Percentiles rank a stretch among this genome's conserved stretches.
Conservation (phyloP, 2,329 filamentous ascomycete genomes). For the Nigrograna mackinnonii region DNA sequence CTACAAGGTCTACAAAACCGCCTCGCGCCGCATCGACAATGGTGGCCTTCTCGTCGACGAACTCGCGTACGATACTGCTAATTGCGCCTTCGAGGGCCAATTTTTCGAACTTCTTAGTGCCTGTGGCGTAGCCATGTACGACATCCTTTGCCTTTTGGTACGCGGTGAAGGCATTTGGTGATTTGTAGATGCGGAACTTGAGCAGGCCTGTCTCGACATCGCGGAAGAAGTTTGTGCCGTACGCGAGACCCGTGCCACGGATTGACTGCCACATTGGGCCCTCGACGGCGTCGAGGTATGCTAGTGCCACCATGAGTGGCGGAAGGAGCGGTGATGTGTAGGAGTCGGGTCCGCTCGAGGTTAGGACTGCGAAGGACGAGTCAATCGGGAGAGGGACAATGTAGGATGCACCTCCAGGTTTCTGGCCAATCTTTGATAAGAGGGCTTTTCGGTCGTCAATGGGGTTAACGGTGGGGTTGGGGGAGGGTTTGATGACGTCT, state of each 20-base stretch:
- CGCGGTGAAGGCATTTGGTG: conserved; percentile 85
- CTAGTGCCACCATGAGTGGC: conserved; percentile 82
- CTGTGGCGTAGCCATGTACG: conserved; percentile 74
- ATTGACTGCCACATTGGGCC: conserved; percentile 94
- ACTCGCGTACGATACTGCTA: conserved; percentile 81
- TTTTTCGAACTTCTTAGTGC: conserved; percentile 72
- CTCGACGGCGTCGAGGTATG: conserved; percentile 91
- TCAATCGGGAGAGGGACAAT: conserved; percentile 93
- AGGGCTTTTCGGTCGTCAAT: conserved; percentile 71
- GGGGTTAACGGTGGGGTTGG: conserved; percentile 63
- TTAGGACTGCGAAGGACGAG: conserved; percentile 83
- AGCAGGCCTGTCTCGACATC: conserved; percentile 79
- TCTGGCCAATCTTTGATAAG: conserved; percentile 75
- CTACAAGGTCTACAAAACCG: conserved; percentile 81
- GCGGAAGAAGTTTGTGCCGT: conserved; percentile 79
- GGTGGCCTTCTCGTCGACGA: conserved; percentile 87
- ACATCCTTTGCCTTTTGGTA: conserved; percentile 76
- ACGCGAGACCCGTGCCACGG: conserved; percentile 90
- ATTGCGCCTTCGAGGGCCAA: conserved; percentile 88
- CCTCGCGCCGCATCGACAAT: conserved; percentile 80
- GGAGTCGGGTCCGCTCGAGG: conserved; percentile 72
- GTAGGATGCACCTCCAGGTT: conserved; percentile 74
- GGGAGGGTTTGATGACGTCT: conserved; percentile 53
- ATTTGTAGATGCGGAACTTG: conserved; percentile 86
- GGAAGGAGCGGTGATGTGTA: conserved; percentile 79